Evolutionary conservation across 2,329 filamentous ascomycete species (phyloP), one percentile per base, ranked within the genome.

Genomic region (Aspergillus ochraceus): DNA sequence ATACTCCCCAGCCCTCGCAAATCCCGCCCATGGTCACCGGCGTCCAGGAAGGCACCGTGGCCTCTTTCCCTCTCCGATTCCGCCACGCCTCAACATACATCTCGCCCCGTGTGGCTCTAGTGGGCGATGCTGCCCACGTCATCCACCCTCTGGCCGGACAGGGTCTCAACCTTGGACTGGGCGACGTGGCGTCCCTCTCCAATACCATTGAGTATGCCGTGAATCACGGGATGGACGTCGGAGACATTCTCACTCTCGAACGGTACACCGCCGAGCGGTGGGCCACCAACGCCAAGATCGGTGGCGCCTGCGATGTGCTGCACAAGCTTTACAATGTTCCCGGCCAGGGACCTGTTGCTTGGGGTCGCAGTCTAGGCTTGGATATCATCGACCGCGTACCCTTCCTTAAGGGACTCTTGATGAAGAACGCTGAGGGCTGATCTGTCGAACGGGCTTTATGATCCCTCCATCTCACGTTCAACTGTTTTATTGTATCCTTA

Each of bases 61-160:
- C 95, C 1, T 93, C 91, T 0, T 99, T 99, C 77, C 95, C 95
- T 0, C 84, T 99, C 19, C 91, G 90, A 71, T 83, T 98, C 80
- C 88, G 93, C 29, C 95, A 99, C 74, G 93, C 94, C n/a, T 91
- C 96, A 70, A 92, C 91, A 1, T 99, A 99, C 73, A 90, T 91
- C 47, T 90, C 88, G 45, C 92, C 97, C 70, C 89, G 95, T n/a
- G 82, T 97, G 9, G 95, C 93, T 0, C 85, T 99, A 1, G 87
- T 99, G 39, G 95, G 95, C 61, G 95, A 99, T 66, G 95, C 95
- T 1, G 95, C 95, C 8, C 95, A 99, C 74, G 96, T 93, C 1
- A 88, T 97, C 65, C 95, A 99, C 74, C 95, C 95, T 0, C 87
- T 99, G 4, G 95, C 92, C 1, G 95, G 95, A 0, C 95, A 98